These are phyloP conservation scores for Conticribra weissflogii DNA, from an alignment of 108 stramenopile genomes.

Conservation along the genomic window DNA sequence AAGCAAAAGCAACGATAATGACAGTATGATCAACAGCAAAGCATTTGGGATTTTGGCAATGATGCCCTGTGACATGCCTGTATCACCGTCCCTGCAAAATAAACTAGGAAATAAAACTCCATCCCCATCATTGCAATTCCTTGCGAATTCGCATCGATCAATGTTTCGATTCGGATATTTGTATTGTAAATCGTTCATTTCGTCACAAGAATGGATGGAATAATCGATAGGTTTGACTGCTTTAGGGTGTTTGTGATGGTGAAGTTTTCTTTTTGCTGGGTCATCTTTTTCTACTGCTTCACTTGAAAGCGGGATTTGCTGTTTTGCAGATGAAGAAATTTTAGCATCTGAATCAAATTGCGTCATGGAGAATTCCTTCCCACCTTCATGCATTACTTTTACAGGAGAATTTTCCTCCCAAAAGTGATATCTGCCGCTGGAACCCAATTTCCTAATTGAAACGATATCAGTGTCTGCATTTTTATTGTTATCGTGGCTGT, in stretches of 20 bases:
- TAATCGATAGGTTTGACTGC: slow-evolving; percentile 24
- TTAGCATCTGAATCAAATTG: too few relatives aligned
- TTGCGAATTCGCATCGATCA: slow-evolving; percentile 78
- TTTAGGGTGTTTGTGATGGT: neutral
- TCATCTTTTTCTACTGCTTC: neutral
- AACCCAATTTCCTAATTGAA: too few relatives aligned
- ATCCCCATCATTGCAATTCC: slow-evolving; percentile 74
- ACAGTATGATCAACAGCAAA: slow-evolving; percentile 12
- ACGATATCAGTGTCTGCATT: too few relatives aligned
- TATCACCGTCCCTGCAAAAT: slow-evolving; percentile 23
- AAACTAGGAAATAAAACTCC: slow-evolving; percentile 47
- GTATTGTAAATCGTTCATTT: slow-evolving; percentile 8
- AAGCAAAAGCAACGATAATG: slow-evolving; percentile 50
- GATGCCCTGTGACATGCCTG: neutral
- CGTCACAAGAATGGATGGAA: slow-evolving; percentile 33
- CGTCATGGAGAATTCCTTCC: too few relatives aligned
- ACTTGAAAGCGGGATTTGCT: too few relatives aligned
- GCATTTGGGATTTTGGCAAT: neutral
- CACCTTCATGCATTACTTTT: too few relatives aligned
- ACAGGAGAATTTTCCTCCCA: too few relatives aligned
- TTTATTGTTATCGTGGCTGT: too few relatives aligned
- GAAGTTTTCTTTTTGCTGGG: neutral
- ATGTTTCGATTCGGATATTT: neutral
- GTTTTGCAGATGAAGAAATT: too few relatives aligned
- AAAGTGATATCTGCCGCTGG: too few relatives aligned